These are phyloP conservation scores for Harrya chromipes DNA, from an alignment of 768 basidiomycete species.

Conservation along the genomic window DNA sequence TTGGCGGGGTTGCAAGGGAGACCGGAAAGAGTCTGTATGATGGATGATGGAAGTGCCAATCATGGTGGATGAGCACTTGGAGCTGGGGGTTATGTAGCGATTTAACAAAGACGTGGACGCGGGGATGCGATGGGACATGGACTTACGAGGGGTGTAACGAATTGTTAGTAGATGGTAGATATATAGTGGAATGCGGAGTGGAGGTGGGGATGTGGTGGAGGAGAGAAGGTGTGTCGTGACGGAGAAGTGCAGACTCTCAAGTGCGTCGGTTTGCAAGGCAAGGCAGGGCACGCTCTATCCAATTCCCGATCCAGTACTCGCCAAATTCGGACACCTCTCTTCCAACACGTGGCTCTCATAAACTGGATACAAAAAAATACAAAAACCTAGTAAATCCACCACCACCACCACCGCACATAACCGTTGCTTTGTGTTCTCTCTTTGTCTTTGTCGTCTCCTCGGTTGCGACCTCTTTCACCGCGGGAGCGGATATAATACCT, in stretches of 20 bases:
- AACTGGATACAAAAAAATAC: background rate
- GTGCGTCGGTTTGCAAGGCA: slow-evolving; percentile 31
- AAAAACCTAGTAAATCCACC: no score
- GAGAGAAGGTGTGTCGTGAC: slow-evolving; percentile 17
- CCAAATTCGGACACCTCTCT: slow-evolving; percentile 25
- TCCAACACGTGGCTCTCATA: slow-evolving; percentile 28
- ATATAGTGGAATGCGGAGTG: slow-evolving; percentile 1
- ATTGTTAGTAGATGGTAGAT: slow-evolving; percentile 1
- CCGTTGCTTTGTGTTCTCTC: slow-evolving; percentile 6
- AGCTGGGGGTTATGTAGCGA: slow-evolving; percentile 12
- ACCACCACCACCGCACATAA: background rate
- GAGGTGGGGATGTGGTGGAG: slow-evolving; percentile 7
- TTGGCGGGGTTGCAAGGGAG: slow-evolving; percentile 17
- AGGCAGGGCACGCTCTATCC: slow-evolving; percentile 33
- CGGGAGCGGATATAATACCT: background rate
- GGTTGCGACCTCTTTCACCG: background rate
- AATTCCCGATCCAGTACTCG: slow-evolving; percentile 26
- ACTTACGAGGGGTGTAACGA: slow-evolving; percentile 4
- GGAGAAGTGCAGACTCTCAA: slow-evolving; percentile 17
- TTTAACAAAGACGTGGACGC: slow-evolving; percentile 5
- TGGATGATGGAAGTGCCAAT: slow-evolving; percentile 6
- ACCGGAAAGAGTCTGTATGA: slow-evolving; percentile 7
- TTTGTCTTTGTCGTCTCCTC: background rate
- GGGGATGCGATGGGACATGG: background rate
- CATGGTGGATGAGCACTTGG: slow-evolving; percentile 16